Conservation (phyloP, 257 asterid species). For the Ligustrum vulgare region DNA sequence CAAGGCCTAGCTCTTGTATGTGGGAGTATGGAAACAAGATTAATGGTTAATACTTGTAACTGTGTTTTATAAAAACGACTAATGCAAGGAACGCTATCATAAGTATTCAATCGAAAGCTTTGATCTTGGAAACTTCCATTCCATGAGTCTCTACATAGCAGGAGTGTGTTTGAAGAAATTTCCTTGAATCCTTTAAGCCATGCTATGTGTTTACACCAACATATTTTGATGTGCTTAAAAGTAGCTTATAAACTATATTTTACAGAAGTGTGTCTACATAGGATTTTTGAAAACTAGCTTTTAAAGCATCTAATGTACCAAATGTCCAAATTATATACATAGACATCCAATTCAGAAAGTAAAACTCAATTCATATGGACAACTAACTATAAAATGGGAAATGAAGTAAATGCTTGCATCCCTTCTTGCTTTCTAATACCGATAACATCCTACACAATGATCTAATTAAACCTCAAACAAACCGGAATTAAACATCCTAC, state of each 20-base stretch:
- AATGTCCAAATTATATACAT: neutral
- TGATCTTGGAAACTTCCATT: neutral
- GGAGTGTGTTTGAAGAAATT: neutral
- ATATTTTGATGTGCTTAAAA: neutral
- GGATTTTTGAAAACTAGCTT: neutral
- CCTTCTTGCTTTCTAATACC: constrained; percentile 88
- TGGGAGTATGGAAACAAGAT: neutral
- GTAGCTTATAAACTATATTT: neutral
- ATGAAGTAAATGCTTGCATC: constrained; percentile 54
- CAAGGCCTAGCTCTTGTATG: neutral
- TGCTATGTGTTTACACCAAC: neutral
- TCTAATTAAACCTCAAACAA: constrained; percentile 80
- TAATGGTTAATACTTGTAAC: neutral
- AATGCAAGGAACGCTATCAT: neutral
- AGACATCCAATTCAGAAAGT: neutral
- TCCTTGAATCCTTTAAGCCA: neutral
- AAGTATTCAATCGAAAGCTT: neutral
- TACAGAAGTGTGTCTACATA: neutral
- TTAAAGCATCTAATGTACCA: neutral
- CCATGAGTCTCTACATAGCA: constrained; percentile 3
- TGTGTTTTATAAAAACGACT: neutral
- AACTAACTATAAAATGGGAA: constrained; percentile 3
- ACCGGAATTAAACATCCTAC: no score
- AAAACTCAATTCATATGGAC: neutral
- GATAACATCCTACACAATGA: constrained; percentile 84